phyloP scores from a whole-genome alignment of 2,329 filamentous ascomycete genomes.

The Talaromyces sp. region DNA sequence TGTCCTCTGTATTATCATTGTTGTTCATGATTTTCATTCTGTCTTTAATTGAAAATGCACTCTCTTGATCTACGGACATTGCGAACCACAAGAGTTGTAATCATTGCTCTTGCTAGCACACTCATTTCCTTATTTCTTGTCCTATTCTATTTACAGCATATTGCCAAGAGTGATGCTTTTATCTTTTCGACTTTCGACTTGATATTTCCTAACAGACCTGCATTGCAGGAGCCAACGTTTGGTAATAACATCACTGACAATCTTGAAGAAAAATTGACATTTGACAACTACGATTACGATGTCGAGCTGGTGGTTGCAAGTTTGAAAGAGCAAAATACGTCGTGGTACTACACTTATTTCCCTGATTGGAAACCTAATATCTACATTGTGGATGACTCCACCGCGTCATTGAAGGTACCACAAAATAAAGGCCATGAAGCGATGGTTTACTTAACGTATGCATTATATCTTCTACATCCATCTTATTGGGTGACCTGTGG shows the following conservation, averaged over 20 bases:
- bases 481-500: neutral
- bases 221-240: neutral
- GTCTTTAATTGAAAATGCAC: neutral
- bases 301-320: conserved; percentile 13
- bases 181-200: conserved; percentile 3
- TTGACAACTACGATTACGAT: neutral
- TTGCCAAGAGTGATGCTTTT: neutral
- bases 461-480: neutral
- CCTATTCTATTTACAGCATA: conserved; percentile 1
- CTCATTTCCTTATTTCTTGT: conserved; percentile 2
- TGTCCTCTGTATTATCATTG: neutral
- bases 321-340: conserved; percentile 5
- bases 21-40: neutral
- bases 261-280: neutral
- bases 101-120: neutral
- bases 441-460: conserved; percentile 51
- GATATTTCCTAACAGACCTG: neutral
- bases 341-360: conserved; percentile 11
- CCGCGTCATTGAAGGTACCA: conserved; percentile 39
- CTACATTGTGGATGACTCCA: conserved; percentile 44
- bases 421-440: conserved; percentile 51
- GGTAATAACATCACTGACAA: neutral
- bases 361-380: conserved; percentile 22
- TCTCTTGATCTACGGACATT: neutral
- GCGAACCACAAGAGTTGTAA: neutral